Evolutionary conservation across 2,329 filamentous ascomycete genomes (phyloP), one percentile per base, ranked within the genome.

Genomic region (Coccinonectria pachysandricola): DNA sequence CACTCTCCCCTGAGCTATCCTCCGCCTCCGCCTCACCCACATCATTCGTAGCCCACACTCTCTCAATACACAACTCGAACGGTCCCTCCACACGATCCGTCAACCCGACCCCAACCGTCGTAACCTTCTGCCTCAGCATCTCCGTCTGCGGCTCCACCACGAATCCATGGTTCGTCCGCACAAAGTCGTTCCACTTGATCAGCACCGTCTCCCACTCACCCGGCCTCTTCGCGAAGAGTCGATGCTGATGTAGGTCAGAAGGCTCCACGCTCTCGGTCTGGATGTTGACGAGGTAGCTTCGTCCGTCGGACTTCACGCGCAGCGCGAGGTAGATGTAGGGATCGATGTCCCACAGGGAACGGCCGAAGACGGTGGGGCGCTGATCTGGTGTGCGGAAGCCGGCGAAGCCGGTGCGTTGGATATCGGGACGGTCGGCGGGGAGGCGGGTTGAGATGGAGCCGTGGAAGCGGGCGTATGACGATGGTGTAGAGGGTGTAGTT

Each of bases 131-230:
- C 36, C 80, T 74, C 51, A 95, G 59, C 56, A 98, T 78, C 53
- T 92, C 86, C 8, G 79, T 78, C 63, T 96, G 88, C 16, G 91
- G 91, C 60, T 96, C 87, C 5, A 95, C 78, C 2, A 93, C 84
- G 45, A 83, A 75, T 6, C 91, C 91, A 48, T 92, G 75, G 50
- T 95, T 96, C 9, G 91, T 98, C 37, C 91, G 70, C 32, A 98
- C 88, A 57, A 98, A 96, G 39, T 93, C 85, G 43, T 78, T 79
- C 70, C 87, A 91, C 36, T 80, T 81, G 37, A 98, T 79, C 23
- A 92, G 56, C n/a, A 95, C 71, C 2, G 91, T 95, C 65, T 98
- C 88, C 91, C 91, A 98, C 45, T 87, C 70, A 1, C 86, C 86
- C 0, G 82, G 77, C 7, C 73, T 71, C 46, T 77, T 79, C 7